phyloP scores from a whole-genome alignment of 768 basidiomycete species.

The Pleurotus cornucopiae region DNA sequence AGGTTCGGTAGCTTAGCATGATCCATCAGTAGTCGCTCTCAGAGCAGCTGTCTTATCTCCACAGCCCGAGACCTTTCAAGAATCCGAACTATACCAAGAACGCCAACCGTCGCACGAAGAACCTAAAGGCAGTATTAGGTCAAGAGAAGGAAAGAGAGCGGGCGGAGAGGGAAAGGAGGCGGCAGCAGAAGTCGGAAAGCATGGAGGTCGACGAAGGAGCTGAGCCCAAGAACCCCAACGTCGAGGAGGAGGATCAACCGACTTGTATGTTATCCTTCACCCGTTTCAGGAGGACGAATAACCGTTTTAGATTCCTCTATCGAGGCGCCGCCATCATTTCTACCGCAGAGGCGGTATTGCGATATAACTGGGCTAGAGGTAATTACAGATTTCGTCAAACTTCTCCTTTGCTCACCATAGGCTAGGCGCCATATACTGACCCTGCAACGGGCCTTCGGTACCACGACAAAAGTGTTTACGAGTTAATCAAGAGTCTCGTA shows the following conservation, averaged over 20 bases:
- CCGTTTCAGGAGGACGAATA: neutral
- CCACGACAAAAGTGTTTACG: slow-evolving; percentile 86
- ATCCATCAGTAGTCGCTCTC: slow-evolving; percentile 51
- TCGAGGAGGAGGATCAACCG: slow-evolving; percentile 57
- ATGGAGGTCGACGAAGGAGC: slow-evolving; percentile 53
- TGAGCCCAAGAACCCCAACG: slow-evolving; percentile 7
- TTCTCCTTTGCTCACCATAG: neutral
- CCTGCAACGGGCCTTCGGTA: slow-evolving; percentile 77
- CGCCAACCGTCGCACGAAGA: slow-evolving; percentile 68
- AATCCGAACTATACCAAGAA: slow-evolving; percentile 69
- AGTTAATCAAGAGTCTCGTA: slow-evolving; percentile 73
- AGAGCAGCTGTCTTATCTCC: slow-evolving; percentile 70
- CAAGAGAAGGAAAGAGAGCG: slow-evolving; percentile 78
- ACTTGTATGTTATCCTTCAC: slow-evolving; percentile 47
- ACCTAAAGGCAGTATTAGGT: slow-evolving; percentile 71
- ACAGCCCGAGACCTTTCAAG: slow-evolving; percentile 74
- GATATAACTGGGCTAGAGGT: slow-evolving; percentile 87
- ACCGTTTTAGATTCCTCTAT: slow-evolving; percentile 61
- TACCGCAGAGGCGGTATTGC: slow-evolving; percentile 75
- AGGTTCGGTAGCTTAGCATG: neutral
- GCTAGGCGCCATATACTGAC: slow-evolving; percentile 78
- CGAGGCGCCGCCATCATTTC: slow-evolving; percentile 79
- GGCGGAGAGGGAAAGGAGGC: slow-evolving; percentile 56
- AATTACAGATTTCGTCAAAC: neutral
- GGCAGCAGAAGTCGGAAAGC: slow-evolving; percentile 43